These are phyloP conservation scores for Trametes sp. DNA, from an alignment of 1,284 basidiomycete species.

Conservation along the genomic window DNA sequence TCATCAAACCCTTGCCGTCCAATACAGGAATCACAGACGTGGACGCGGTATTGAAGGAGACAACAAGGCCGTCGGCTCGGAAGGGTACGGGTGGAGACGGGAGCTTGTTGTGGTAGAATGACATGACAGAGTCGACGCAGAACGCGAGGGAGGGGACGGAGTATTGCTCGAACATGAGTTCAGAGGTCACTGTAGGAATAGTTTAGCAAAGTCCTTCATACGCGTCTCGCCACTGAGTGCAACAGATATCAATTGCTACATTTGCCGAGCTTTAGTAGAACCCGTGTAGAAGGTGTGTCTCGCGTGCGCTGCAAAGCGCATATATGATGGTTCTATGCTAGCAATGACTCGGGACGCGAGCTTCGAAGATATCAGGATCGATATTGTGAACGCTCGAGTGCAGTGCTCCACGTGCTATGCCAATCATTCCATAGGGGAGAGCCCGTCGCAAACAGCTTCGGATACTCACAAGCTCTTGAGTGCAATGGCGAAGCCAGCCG, in stretches of 20 bases:
- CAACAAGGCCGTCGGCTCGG: slow-evolving; percentile 75
- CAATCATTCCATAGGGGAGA: no score
- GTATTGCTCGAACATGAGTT: slow-evolving; percentile 97
- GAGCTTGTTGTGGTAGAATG: slow-evolving; percentile 82
- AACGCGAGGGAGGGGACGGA: slow-evolving; percentile 87
- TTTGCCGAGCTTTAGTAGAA: no score
- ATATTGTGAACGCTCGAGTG: no score
- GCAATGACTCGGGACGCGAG: no score
- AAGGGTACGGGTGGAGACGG: slow-evolving; percentile 50
- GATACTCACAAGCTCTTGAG: slow-evolving; percentile 79
- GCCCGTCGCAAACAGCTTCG: no score
- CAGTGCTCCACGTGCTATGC: no score
- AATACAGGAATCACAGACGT: slow-evolving; percentile 90
- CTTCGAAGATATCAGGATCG: no score
- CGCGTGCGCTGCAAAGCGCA: no score
- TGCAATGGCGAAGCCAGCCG: slow-evolving; percentile 90
- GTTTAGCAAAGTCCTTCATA: background rate
- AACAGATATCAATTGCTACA: no score
- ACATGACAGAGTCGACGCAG: slow-evolving; percentile 93
- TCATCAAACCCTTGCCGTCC: slow-evolving; percentile 80
- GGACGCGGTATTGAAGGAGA: slow-evolving; percentile 87
- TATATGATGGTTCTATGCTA: no score
- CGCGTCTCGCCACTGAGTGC: no score
- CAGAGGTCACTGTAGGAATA: slow-evolving; percentile 79
- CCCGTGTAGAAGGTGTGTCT: no score